Conservation (phyloP, 2,329 filamentous ascomycete species). For the Arthrobotrys iridis region DNA sequence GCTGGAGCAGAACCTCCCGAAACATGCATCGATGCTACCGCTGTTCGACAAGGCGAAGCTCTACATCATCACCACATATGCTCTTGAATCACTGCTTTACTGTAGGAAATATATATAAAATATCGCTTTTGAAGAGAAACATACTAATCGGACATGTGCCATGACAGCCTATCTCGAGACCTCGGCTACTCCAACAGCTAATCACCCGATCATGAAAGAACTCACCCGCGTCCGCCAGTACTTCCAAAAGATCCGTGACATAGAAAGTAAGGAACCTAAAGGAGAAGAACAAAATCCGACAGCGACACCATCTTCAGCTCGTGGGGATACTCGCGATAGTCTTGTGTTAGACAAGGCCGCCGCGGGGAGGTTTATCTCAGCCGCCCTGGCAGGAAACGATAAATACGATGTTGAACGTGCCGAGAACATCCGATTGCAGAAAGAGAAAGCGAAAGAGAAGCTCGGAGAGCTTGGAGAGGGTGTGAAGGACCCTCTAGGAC, state of each 20-base stretch:
- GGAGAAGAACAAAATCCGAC: slow-evolving; percentile 67
- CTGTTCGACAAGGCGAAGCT: slow-evolving; percentile 96
- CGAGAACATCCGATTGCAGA: slow-evolving; percentile 66
- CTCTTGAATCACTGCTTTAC: slow-evolving; percentile 89
- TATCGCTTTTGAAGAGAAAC: neutral
- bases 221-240: slow-evolving; percentile 88
- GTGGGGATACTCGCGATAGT: slow-evolving; percentile 34
- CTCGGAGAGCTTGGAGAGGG: slow-evolving; percentile 63
- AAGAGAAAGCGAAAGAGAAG: slow-evolving; percentile 65
- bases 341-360: slow-evolving; percentile 57
- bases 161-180: slow-evolving; percentile 76
- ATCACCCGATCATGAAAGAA: slow-evolving; percentile 85
- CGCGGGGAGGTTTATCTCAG: slow-evolving; percentile 71
- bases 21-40: slow-evolving; percentile 79
- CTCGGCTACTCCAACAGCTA: slow-evolving; percentile 80
- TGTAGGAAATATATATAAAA: slow-evolving; percentile 66
- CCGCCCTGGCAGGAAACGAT: slow-evolving; percentile 72
- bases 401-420: slow-evolving; percentile 66
- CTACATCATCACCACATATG: slow-evolving; percentile 85
- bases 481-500: slow-evolving; percentile 47
- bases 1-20: slow-evolving; percentile 71
- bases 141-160: slow-evolving; percentile 20
- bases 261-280: slow-evolving; percentile 44
- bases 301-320: slow-evolving; percentile 60
- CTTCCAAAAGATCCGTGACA: slow-evolving; percentile 85